Evolutionary conservation across 2,329 filamentous ascomycete species (phyloP).

Genomic region (Aspergillus quadrilineatus): DNA sequence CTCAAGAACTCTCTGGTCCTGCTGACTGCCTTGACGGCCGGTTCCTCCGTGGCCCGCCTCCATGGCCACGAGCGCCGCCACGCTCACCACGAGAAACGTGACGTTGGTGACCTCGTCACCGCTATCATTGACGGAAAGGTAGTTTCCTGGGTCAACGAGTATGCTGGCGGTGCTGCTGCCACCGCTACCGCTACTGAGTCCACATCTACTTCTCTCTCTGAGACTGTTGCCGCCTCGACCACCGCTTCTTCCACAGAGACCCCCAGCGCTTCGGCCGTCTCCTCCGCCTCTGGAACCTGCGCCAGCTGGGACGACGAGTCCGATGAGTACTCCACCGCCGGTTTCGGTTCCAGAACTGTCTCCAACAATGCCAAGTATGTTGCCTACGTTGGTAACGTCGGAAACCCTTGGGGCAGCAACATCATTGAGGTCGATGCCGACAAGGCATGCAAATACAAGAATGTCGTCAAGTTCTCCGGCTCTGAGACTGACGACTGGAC

Average conservation of each 20-base stretch:
- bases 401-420: slow-evolving; percentile 43
- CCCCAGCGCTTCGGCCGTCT: slow-evolving; percentile 8
- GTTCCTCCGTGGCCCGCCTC: slow-evolving; percentile 36
- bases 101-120: slow-evolving; percentile 32
- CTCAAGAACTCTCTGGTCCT: slow-evolving; percentile 40
- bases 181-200: slow-evolving; percentile 12
- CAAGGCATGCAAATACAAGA: slow-evolving; percentile 36
- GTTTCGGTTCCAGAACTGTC: slow-evolving; percentile 33
- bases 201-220: slow-evolving; percentile 12
- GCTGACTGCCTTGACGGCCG: slow-evolving; percentile 38
- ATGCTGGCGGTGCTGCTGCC: slow-evolving; percentile 26
- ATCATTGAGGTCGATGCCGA: slow-evolving; percentile 37
- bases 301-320: no score
- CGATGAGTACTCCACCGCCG: slow-evolving; percentile 22
- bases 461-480: slow-evolving; percentile 37
- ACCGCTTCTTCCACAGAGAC: slow-evolving; percentile 14
- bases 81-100: slow-evolving; percentile 32
- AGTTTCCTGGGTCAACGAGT: slow-evolving; percentile 39
- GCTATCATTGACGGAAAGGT: slow-evolving; percentile 36
- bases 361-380: slow-evolving; percentile 19
- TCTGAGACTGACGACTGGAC: slow-evolving; percentile 32
- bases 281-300: slow-evolving; percentile 17
- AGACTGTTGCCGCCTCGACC: slow-evolving; percentile 17
- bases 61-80: slow-evolving; percentile 43
- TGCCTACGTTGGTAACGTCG: slow-evolving; percentile 37